Base-by-base conservation (phyloP, 495 filamentous ascomycete species). In the Monascus purpureus region DNA sequence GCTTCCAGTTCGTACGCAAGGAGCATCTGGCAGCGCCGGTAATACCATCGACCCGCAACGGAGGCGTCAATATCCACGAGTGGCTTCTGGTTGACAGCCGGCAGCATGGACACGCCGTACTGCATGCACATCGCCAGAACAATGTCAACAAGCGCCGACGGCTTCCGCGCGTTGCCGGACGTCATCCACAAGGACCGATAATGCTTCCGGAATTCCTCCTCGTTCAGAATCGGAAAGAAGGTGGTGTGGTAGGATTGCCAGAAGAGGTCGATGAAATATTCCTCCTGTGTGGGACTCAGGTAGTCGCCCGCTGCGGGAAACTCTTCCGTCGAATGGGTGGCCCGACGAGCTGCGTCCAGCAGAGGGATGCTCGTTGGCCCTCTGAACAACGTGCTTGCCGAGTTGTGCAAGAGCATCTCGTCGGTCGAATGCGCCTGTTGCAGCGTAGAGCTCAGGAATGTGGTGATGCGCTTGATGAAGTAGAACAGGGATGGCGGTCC, bases 51-150 rank as follows among this genome's bases (percentile, higher is more conserved):
- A n/a, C 63, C 63, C 1, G 57, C 60, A 17, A 63, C 52, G n/a
- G 37, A 55, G 3, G 61, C 43, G 38, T 68, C 65, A 8, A 50
- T 51, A 17, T 23, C 28, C 33, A 40, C 43, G 13, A 43, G 28
- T 13, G 36, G 28, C 26, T 13, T 15, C 18, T 0, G 25, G 31
- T 8, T 36, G 31, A 4, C 15, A 27, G 8, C 43, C 39, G 12
- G 49, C 39, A 1, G 45, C 40, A 1, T 46, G 31, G 5, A 17
- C n/a, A 56, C 52, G 12, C 57, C 59, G 32, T 65, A 62, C 42
- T 72, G 67, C 55, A 73, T 68, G n/a, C n/a, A n/a, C n/a, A n/a
- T 28, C 6, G 69, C 69, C 13, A 75, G 43, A 20, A 71, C 42
- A 12, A 72, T 67, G 35, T 75, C 69, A 8, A 67, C 65, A 1